Evolutionary conservation across 2,329 filamentous ascomycete species (phyloP).

Genomic region (Ophiostoma sp.): DNA sequence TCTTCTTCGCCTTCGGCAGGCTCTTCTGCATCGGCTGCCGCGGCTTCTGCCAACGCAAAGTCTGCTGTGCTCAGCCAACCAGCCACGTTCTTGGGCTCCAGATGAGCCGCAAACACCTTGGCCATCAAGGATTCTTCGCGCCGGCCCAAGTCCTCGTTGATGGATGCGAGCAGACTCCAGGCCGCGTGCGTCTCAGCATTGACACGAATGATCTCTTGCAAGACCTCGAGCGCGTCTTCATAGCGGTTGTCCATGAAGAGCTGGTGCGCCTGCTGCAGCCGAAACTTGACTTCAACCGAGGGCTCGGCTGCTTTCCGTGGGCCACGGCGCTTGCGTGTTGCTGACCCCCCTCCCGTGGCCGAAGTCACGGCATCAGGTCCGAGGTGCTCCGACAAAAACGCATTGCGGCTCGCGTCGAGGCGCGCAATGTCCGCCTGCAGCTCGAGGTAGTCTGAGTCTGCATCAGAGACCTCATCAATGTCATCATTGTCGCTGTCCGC

Average conservation of each 20-base stretch:
- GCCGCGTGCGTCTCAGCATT: constrained; percentile 67
- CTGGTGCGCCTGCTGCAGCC: constrained; percentile 66
- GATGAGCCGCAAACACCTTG: constrained; percentile 61
- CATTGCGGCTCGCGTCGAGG: constrained; percentile 40
- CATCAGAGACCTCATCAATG: constrained; percentile 38
- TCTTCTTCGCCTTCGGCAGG: constrained; percentile 42
- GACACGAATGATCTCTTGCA: constrained; percentile 65
- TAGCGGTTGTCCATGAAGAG: constrained; percentile 65
- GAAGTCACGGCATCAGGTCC: constrained; percentile 17
- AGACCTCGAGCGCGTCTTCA: constrained; percentile 57
- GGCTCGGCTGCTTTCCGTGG: constrained; percentile 65
- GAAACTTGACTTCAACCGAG: constrained; percentile 68
- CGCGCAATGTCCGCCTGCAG: constrained; percentile 43
- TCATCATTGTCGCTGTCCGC: constrained; percentile 27
- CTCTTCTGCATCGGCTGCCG: constrained; percentile 40
- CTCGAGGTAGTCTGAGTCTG: constrained; percentile 45
- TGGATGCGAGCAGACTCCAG: constrained; percentile 62
- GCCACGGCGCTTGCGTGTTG: constrained; percentile 40
- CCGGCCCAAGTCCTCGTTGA: constrained; percentile 62
- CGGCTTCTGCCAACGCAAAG: constrained; percentile 54
- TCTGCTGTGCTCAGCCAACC: constrained; percentile 62
- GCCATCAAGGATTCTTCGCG: constrained; percentile 58
- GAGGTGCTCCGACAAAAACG: constrained; percentile 38
- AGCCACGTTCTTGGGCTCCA: constrained; percentile 60
- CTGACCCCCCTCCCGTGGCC: constrained; percentile 14